Evolutionary conservation across 192 early-diverging fungal genomes (phyloP).

Genomic region (Phycomyces nitens): DNA sequence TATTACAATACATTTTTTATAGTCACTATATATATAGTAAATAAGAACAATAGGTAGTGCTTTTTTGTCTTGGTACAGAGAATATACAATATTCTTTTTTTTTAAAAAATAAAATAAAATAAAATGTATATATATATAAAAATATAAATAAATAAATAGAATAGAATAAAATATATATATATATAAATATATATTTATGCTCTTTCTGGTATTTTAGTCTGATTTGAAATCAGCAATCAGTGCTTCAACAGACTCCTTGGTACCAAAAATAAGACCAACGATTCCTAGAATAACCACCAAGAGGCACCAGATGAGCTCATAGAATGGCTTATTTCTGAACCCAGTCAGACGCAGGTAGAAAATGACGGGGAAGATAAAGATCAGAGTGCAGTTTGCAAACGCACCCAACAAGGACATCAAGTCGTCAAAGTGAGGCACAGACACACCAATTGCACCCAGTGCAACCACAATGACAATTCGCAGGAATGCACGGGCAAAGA

Average conservation of each 20-base stretch:
- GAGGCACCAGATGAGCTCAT: constrained; percentile 47
- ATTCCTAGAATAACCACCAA: constrained; percentile 59
- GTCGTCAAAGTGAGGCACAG: constrained; percentile 77
- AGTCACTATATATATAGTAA: too few species aligned
- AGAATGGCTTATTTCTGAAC: constrained; percentile 29
- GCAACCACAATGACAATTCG: constrained; percentile 50
- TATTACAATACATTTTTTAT: too few species aligned
- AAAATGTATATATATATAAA: too few species aligned
- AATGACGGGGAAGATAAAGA: constrained; percentile 79
- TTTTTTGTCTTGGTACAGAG: too few species aligned
- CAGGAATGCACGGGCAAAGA: constrained; percentile 39
- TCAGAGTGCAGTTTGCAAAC: constrained; percentile 67
- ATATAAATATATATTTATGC: too few species aligned
- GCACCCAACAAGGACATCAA: constrained; percentile 79
- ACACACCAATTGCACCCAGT: constrained; percentile 55
- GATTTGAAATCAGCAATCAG: constrained; percentile 1
- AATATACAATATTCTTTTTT: too few species aligned
- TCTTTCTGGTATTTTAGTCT: too few species aligned
- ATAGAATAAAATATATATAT: too few species aligned
- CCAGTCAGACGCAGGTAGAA: constrained; percentile 76
- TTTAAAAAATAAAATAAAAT: too few species aligned
- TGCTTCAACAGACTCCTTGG: constrained; percentile 57
- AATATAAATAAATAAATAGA: too few species aligned
- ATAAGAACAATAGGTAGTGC: too few species aligned
- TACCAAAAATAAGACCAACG: constrained; percentile 60